Evolutionary conservation across 2,329 filamentous ascomycete genomes (phyloP).

Genomic region (Clonostachys solani): DNA sequence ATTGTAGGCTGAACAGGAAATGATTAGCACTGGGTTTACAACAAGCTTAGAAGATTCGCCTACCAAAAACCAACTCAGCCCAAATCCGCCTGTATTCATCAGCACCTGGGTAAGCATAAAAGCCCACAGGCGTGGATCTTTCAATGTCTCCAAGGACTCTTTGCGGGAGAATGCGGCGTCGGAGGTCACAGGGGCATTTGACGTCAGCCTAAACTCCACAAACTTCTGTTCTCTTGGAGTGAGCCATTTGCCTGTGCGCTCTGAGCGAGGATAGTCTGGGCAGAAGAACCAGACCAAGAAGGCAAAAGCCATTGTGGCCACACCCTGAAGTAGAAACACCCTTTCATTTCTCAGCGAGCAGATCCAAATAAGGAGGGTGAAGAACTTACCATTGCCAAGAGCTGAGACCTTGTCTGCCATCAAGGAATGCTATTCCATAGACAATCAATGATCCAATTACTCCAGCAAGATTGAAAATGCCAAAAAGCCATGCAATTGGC

Average conservation of each 20-base stretch:
- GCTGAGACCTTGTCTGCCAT: background rate
- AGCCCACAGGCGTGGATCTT: background rate
- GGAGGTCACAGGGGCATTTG: background rate
- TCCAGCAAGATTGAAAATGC: background rate
- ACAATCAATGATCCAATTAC: background rate
- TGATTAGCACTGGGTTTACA: too few relatives aligned
- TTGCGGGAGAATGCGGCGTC: background rate
- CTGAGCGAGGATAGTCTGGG: background rate
- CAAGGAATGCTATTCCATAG: background rate
- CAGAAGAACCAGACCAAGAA: background rate
- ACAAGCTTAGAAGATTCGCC: too few relatives aligned
- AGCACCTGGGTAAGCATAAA: background rate
- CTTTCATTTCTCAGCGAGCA: background rate
- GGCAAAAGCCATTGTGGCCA: background rate
- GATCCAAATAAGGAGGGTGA: too few relatives aligned
- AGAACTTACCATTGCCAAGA: too few relatives aligned
- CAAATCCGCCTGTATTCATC: background rate
- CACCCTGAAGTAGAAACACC: background rate
- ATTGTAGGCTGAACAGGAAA: background rate
- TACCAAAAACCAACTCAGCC: background rate
- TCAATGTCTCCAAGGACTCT: background rate
- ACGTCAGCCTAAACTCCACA: background rate
- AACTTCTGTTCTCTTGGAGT: background rate
- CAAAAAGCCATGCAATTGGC: background rate
- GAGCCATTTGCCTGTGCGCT: background rate